Conservation (phyloP, 257 asterid genomes). For the Striga asiatica region DNA sequence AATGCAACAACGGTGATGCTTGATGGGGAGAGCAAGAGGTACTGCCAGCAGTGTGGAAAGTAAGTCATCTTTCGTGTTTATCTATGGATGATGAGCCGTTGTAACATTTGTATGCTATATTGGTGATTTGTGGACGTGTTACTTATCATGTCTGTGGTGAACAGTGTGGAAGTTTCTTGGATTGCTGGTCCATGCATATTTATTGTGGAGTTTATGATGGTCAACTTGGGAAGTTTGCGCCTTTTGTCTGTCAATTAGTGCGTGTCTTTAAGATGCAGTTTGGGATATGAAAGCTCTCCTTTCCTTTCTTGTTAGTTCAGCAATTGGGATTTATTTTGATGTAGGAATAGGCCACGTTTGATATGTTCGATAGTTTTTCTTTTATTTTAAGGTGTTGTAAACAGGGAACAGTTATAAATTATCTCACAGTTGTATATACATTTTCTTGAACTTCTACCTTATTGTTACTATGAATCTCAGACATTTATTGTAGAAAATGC, state of each 20-base stretch:
- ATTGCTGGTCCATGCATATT: background rate
- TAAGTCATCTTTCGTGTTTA: constrained; percentile 6
- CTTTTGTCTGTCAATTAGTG: background rate
- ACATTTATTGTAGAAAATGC: background rate
- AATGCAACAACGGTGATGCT: constrained; percentile 54
- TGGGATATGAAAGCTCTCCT: background rate
- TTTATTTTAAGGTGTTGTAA: background rate
- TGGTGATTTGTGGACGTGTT: constrained; percentile 9
- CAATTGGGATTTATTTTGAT: background rate
- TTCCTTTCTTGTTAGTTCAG: background rate
- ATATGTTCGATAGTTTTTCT: background rate
- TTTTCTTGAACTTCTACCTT: constrained; percentile 3
- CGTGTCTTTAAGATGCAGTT: too few species aligned
- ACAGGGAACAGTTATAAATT: background rate
- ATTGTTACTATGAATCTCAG: background rate
- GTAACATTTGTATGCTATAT: background rate
- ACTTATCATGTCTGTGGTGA: background rate
- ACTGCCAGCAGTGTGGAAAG: constrained; percentile 84
- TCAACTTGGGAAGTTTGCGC: background rate
- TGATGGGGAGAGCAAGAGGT: constrained; percentile 80
- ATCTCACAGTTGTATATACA: background rate
- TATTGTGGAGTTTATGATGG: background rate
- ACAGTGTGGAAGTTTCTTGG: background rate
- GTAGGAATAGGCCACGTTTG: background rate
- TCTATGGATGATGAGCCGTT: background rate